Percentiles rank a stretch among this genome's conserved stretches.
Evolutionary conservation across 164 flowering plant genomes (phyloP).

Genomic region (Chimonanthus salicifolius): DNA sequence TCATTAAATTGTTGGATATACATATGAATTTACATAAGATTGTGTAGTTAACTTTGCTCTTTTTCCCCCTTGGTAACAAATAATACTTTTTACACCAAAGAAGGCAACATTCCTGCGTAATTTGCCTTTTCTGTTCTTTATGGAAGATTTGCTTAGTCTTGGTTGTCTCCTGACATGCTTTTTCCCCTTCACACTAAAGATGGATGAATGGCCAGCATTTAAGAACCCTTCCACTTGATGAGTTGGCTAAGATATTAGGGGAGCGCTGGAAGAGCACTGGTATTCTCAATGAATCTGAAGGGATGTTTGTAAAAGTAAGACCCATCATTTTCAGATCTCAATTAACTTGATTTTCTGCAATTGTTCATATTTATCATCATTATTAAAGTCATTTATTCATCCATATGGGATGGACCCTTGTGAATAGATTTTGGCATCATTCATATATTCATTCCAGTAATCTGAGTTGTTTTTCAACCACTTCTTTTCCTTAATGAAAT

Average conservation of each 20-base stretch:
- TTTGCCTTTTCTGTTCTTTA: not conserved
- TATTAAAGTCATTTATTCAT: not conserved
- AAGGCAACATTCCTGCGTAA: not conserved
- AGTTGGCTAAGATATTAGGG: constrained; percentile 58
- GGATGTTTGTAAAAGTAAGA: constrained; percentile 43
- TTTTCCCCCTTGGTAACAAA: too few species aligned
- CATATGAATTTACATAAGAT: not conserved
- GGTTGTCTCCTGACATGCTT: not conserved
- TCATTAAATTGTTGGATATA: not conserved
- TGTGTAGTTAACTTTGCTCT: too few species aligned
- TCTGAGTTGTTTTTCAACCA: not conserved
- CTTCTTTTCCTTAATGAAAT: not conserved
- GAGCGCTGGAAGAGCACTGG: constrained; percentile 74
- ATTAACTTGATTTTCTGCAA: not conserved
- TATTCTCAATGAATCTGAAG: constrained; percentile 62
- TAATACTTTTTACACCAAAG: too few species aligned
- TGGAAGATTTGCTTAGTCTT: not conserved
- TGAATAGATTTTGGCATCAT: too few species aligned
- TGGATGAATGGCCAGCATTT: constrained; percentile 99
- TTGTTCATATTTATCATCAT: not conserved
- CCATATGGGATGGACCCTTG: not conserved
- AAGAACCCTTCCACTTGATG: constrained; percentile 64
- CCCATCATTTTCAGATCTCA: not conserved
- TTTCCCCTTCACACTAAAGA: constrained; percentile 29
- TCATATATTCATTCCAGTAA: too few species aligned